Base-by-base conservation (phyloP, 2,329 filamentous ascomycete species). In the Hypoxylon sp. region DNA sequence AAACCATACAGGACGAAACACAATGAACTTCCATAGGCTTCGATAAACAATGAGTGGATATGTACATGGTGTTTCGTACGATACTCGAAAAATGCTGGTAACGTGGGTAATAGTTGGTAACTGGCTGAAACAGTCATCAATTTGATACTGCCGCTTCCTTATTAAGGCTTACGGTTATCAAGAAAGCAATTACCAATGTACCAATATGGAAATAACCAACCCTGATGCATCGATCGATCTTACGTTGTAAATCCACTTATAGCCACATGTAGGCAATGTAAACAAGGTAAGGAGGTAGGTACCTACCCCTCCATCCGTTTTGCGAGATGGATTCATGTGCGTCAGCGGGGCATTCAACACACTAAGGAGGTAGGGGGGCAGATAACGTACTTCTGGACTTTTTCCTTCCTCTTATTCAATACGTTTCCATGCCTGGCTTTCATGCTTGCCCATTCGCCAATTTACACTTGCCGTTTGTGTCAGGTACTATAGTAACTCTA, bases 331-430 rank as follows among this genome's bases (percentile, higher is more conserved):
- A 62, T 64, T 67, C 34, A 49, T 62, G 55, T 67, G 60, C 58
- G 66, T 69, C 60, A 62, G 69, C 69, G 66, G 69, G 63, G 66
- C 50, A 65, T 49, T 45, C 30, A 48, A 68, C 45, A 60, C 66
- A 68, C 62, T 66, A 68, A 60, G 60, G 28, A 49, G 43, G 19
- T 58, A 49, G 30, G 45, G 30, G 43, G 28, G 2, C 9, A 43
- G 21, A 60, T 60, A 50, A 59, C 45, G 48, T 60, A 52, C 52
- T 68, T 68, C 65, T 68, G 34, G 65, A 65, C 57, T 55, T 51
- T 68, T 56, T 65, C 51, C 58, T 56, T 30, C 53, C 45, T 46
- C 13, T 60, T 21, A 17, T 21, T 52, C 49, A 11, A 53, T 19
- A 51, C 56, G 43, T 34, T 38, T 41, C 25, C 32, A 46, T 53